A percentile compares a stretch with the other conserved stretches of the same genome.
These are phyloP conservation scores for Neonectria magnoliae DNA, from an alignment of 2,329 filamentous ascomycete genomes.

Conservation along the genomic window DNA sequence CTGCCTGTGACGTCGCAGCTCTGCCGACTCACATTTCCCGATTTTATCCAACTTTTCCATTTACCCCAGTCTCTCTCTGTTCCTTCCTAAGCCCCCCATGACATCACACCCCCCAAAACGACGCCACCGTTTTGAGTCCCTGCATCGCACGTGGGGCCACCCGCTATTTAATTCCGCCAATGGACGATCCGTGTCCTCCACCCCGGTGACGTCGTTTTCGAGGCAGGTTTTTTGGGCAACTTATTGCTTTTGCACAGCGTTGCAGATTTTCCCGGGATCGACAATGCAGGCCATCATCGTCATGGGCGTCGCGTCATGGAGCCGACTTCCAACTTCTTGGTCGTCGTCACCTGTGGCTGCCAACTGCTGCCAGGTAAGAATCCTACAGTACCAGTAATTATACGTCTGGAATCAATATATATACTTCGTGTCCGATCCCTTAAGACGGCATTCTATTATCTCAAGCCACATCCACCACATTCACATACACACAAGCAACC, in stretches of 20 bases:
- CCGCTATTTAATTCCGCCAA: constrained; percentile 30
- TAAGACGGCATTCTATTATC: neutral
- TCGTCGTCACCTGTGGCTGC: neutral
- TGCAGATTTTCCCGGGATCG: constrained; percentile 1
- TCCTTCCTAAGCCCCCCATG: constrained; percentile 26
- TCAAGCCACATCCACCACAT: neutral
- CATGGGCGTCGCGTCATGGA: constrained; percentile 13
- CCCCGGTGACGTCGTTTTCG: constrained; percentile 33
- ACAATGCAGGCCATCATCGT: constrained; percentile 14
- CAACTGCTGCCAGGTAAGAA: neutral
- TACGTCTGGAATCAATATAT: constrained; percentile 1
- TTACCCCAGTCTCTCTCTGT: neutral
- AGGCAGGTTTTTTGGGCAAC: constrained; percentile 20
- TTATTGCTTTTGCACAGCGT: neutral
- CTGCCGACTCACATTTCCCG: constrained; percentile 9
- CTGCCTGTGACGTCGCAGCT: neutral
- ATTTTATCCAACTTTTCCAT: constrained; percentile 6
- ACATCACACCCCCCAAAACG: constrained; percentile 36
- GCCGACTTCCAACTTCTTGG: neutral
- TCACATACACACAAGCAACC: neutral
- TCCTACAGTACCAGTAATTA: neutral
- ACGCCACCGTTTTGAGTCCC: constrained; percentile 27
- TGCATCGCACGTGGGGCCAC: constrained; percentile 22
- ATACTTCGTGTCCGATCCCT: constrained; percentile 7
- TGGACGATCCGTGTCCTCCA: constrained; percentile 12